Evolutionary conservation across 1,284 basidiomycete genomes (phyloP).

Genomic region (Rhodotorula sp.): DNA sequence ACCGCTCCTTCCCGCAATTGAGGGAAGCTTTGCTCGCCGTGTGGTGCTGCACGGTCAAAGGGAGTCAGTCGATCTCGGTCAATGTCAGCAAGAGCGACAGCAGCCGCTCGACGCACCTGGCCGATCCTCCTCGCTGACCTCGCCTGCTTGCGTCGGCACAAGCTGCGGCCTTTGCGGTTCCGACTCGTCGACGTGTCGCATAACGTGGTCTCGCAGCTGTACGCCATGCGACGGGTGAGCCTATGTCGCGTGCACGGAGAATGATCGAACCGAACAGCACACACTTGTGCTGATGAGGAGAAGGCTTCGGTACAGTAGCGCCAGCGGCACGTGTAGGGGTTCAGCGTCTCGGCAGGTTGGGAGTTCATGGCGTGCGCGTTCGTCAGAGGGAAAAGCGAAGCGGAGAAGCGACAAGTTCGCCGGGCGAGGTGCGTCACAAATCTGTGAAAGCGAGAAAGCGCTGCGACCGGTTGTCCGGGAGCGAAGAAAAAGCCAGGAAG

Average conservation of each 20-base stretch:
- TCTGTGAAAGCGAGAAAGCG: no score
- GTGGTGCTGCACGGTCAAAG: background rate
- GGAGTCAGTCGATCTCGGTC: background rate
- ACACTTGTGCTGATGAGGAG: background rate
- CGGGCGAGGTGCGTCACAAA: no score
- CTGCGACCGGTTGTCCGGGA: no score
- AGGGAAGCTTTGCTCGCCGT: conserved; percentile 4
- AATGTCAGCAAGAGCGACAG: background rate
- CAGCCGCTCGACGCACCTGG: background rate
- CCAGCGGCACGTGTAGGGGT: conserved; percentile 4
- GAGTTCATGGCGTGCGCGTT: background rate
- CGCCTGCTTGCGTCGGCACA: background rate
- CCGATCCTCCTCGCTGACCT: background rate
- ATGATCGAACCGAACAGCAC: background rate
- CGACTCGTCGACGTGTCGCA: conserved; percentile 9
- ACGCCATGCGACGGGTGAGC: background rate
- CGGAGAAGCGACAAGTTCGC: no score
- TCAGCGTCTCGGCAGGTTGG: background rate
- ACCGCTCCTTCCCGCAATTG: background rate
- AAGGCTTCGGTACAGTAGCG: conserved; percentile 5
- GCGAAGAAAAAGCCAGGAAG: no score
- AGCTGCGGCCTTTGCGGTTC: background rate
- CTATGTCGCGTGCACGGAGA: background rate
- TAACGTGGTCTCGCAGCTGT: background rate
- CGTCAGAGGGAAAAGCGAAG: background rate